These are phyloP conservation scores for Papilionanthe hybrid DNA, from an alignment of 116 monocot genomes.

Conservation along the genomic window DNA sequence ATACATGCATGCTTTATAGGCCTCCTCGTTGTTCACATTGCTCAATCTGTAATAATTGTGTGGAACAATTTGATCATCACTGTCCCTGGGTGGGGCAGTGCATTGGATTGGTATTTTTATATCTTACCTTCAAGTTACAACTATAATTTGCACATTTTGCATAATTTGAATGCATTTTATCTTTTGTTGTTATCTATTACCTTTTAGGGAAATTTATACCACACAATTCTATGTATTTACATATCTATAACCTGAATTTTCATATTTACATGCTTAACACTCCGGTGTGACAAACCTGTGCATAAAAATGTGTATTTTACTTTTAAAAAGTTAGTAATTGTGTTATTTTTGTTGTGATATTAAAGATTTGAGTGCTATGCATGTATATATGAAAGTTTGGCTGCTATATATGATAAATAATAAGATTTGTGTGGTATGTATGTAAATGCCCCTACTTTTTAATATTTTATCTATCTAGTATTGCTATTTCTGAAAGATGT, in stretches of 20 bases:
- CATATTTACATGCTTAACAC: too few relatives aligned
- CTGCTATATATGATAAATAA: too few relatives aligned
- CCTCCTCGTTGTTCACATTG: slow-evolving; percentile 68
- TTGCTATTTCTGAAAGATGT: neutral
- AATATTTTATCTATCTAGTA: neutral
- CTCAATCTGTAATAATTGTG: slow-evolving; percentile 78
- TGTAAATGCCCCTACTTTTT: neutral
- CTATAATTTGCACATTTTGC: neutral
- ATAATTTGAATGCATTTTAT: neutral
- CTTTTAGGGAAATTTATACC: too few relatives aligned
- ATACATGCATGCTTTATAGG: slow-evolving; percentile 71
- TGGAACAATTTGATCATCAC: slow-evolving; percentile 93
- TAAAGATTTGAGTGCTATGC: too few relatives aligned
- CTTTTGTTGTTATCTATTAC: neutral
- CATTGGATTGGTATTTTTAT: slow-evolving; percentile 63
- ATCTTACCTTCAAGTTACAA: neutral
- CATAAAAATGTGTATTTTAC: too few relatives aligned
- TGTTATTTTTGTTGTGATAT: too few relatives aligned
- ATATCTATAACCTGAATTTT: too few relatives aligned
- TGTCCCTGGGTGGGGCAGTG: slow-evolving; percentile 98
- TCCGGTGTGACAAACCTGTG: too few relatives aligned
- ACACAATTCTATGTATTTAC: too few relatives aligned
- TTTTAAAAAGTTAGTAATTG: too few relatives aligned
- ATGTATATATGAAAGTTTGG: too few relatives aligned
- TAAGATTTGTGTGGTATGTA: too few relatives aligned